Evolutionary conservation across 108 stramenopile species (phyloP).

Genomic region (Pseudonitzschia pungens): DNA sequence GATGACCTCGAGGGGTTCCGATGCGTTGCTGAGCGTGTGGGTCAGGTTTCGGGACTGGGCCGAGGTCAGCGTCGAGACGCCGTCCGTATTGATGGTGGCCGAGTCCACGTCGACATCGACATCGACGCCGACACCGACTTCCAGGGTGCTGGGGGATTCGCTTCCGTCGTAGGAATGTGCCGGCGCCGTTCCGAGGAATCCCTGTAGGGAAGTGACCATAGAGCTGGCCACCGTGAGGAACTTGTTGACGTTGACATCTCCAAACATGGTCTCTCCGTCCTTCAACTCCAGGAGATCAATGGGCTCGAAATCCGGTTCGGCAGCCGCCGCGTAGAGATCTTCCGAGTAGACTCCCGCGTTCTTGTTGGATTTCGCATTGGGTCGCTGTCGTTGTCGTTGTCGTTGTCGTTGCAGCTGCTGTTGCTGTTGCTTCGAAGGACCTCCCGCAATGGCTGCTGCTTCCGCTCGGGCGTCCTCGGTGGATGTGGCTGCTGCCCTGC

Average conservation of each 20-base stretch:
- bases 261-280: neutral
- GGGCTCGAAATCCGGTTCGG: conserved; percentile 7
- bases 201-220: neutral
- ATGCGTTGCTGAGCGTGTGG: neutral
- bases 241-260: neutral
- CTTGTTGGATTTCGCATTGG: neutral
- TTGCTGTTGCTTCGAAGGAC: neutral
- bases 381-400: neutral
- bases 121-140: neutral
- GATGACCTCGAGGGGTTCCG: neutral
- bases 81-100: neutral
- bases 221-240: neutral
- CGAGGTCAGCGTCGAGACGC: neutral
- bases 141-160: neutral
- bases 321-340: neutral
- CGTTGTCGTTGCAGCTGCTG: neutral
- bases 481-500: no score
- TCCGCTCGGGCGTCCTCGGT: neutral
- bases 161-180: neutral
- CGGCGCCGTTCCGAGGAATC: neutral
- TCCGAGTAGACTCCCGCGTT: neutral
- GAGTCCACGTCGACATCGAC: neutral
- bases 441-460: neutral
- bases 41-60: neutral
- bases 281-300: conserved; percentile 6